These are phyloP conservation scores for Phytophthora syringae DNA, from an alignment of 352 stramenopile species.

Conservation along the genomic window DNA sequence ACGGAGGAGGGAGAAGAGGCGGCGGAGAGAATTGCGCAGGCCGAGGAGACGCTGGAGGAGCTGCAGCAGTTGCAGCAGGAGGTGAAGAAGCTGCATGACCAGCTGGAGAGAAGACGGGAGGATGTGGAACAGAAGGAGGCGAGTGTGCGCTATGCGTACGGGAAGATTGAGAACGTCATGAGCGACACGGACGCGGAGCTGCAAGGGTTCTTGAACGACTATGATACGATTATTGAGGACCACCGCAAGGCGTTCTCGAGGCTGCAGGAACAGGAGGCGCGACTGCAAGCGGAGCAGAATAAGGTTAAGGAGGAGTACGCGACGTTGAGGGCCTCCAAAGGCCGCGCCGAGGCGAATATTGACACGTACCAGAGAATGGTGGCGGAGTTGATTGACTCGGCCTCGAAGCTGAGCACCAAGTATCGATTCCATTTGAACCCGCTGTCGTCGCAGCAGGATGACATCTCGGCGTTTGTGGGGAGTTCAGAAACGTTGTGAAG, in stretches of 20 bases:
- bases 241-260: constrained; percentile 40
- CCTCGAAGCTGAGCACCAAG: constrained; percentile 50
- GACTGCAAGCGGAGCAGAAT: constrained; percentile 37
- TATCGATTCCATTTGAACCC: constrained; percentile 66
- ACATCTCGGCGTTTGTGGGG: constrained; percentile 58
- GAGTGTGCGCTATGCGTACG: constrained; percentile 42
- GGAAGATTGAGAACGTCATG: constrained; percentile 74
- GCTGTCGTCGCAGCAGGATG: constrained; percentile 56
- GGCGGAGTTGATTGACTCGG: constrained; percentile 53
- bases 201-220: constrained; percentile 54
- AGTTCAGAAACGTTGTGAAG: constrained; percentile 54
- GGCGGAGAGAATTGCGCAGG: constrained; percentile 46
- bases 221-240: constrained; percentile 58
- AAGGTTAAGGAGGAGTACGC: constrained; percentile 42
- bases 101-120: constrained; percentile 41
- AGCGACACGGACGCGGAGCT: constrained; percentile 76
- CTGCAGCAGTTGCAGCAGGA: constrained; percentile 56
- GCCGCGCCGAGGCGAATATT: constrained; percentile 62
- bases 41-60: constrained; percentile 61
- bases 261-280: constrained; percentile 43
- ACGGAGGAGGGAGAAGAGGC: constrained; percentile 43
- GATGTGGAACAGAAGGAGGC: constrained; percentile 52
- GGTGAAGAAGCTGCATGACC: constrained; percentile 41
- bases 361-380: constrained; percentile 45
- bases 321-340: constrained; percentile 44